These are phyloP conservation scores for Candida orba DNA, from an alignment of 805 yeast species.

Conservation along the genomic window DNA sequence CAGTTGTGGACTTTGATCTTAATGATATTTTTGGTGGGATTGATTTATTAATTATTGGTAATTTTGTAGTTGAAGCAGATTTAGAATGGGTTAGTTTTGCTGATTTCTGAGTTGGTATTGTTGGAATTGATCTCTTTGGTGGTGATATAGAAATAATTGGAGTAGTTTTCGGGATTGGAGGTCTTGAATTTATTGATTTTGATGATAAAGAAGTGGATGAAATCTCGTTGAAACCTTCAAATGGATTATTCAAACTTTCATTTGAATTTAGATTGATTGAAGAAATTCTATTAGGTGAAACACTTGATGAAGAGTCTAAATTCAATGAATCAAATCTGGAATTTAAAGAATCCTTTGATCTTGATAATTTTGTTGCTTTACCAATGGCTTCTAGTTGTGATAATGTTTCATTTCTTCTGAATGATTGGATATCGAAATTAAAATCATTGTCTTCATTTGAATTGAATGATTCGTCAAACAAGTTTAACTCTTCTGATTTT, in stretches of 20 bases:
- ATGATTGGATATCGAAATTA: constrained; percentile 14
- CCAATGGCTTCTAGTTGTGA: constrained; percentile 22
- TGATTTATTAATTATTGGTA: neutral
- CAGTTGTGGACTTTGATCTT: neutral
- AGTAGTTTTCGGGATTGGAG: constrained; percentile 6
- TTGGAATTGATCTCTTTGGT: constrained; percentile 3
- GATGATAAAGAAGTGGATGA: no score
- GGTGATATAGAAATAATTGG: constrained; percentile 5
- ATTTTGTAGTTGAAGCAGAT: neutral
- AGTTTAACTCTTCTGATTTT: constrained; percentile 13
- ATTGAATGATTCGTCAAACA: constrained; percentile 21
- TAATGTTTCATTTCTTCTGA: constrained; percentile 20
- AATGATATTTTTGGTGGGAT: neutral
- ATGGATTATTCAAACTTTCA: no score
- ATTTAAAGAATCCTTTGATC: constrained; percentile 4
- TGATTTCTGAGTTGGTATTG: no score
- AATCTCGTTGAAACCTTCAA: no score
- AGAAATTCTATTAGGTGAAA: neutral
- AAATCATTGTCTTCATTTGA: constrained; percentile 17
- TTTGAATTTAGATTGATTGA: neutral
- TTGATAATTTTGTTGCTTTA: constrained; percentile 13
- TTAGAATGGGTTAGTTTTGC: neutral
- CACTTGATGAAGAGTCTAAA: neutral
- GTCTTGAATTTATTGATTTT: neutral
- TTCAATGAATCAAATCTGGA: constrained; percentile 6